Percentiles rank a stretch among this genome's conserved stretches.
phyloP scores from a whole-genome alignment of 306 rosid species.

The Trifolium pratense region DNA sequence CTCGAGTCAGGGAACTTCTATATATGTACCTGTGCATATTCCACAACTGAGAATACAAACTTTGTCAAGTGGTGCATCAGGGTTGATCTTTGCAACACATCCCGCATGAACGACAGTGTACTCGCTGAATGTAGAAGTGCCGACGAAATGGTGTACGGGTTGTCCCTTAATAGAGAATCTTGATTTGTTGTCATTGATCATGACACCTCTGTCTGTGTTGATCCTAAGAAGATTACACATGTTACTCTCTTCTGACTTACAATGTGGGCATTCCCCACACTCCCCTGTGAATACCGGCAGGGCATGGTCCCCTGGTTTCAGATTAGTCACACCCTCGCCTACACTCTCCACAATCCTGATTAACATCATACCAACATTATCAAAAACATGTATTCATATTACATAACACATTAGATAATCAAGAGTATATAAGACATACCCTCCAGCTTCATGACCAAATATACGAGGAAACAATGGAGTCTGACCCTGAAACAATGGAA shows the following conservation, averaged over 20 bases:
- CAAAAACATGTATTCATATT: neutral
- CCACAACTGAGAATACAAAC: slow-evolving; percentile 93
- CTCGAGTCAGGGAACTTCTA: neutral
- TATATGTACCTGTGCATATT: slow-evolving; percentile 71
- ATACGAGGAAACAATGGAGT: slow-evolving; percentile 90
- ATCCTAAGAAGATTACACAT: slow-evolving; percentile 91
- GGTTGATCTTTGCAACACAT: slow-evolving; percentile 83
- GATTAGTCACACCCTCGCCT: slow-evolving; percentile 86
- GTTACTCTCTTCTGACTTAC: slow-evolving; percentile 91
- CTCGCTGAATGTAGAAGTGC: slow-evolving; percentile 90
- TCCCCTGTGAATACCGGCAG: slow-evolving; percentile 95
- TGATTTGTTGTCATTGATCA: slow-evolving; percentile 66
- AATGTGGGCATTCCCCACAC: slow-evolving; percentile 84
- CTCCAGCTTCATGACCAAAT: slow-evolving; percentile 96
- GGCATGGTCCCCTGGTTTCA: slow-evolving; percentile 86
- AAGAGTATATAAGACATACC: slow-evolving; percentile 39
- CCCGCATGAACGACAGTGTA: slow-evolving; percentile 85
- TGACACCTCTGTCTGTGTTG: slow-evolving; percentile 85
- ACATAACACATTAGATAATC: neutral
- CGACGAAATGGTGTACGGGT: slow-evolving; percentile 81
- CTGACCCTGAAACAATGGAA: slow-evolving; percentile 66
- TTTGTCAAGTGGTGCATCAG: slow-evolving; percentile 91
- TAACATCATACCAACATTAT: slow-evolving; percentile 20
- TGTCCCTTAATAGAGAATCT: slow-evolving; percentile 79
- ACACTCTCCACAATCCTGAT: slow-evolving; percentile 74